phyloP scores from a whole-genome alignment of 208 protist genomes.

The Leishmania lainsoni region DNA sequence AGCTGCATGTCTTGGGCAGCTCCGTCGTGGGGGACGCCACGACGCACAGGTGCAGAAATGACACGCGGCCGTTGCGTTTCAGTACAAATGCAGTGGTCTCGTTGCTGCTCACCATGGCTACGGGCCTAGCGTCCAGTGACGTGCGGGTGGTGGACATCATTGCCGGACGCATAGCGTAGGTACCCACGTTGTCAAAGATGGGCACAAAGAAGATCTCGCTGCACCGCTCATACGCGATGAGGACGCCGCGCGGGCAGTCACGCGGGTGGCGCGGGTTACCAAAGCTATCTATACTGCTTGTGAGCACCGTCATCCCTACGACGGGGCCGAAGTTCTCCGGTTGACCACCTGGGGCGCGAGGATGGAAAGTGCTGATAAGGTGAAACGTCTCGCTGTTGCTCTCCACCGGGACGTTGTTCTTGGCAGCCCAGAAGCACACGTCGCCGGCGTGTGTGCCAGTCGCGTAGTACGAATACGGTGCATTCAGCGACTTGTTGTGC shows the following conservation, averaged over 20 bases:
- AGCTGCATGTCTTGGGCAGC: conserved; percentile 34
- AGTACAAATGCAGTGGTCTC: conserved; percentile 56
- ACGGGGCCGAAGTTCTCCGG: conserved; percentile 43
- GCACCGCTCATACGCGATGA: conserved; percentile 63
- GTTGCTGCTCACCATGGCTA: conserved; percentile 48
- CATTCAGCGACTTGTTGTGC: conserved; percentile 33
- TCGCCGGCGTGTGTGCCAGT: conserved; percentile 57
- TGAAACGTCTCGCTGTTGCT: conserved; percentile 34
- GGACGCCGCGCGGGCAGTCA: conserved; percentile 60
- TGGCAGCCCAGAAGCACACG: conserved; percentile 80
- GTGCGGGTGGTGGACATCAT: conserved; percentile 24
- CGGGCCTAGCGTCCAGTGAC: conserved; percentile 37
- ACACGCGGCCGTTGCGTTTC: conserved; percentile 50
- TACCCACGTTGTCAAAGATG: conserved; percentile 39
- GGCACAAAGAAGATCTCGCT: conserved; percentile 61
- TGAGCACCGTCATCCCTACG: conserved; percentile 52
- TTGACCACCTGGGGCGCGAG: conserved; percentile 11
- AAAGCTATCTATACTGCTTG: conserved; percentile 28
- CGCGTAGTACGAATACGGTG: conserved; percentile 65
- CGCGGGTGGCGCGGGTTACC: conserved; percentile 40
- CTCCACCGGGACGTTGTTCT: conserved; percentile 48
- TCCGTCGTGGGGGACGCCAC: conserved; percentile 17
- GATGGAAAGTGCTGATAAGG: conserved; percentile 40
- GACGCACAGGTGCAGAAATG: conserved; percentile 42
- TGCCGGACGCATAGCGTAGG: conserved; percentile 40